phyloP scores from a whole-genome alignment of 176 grass and related monocot species.

The Thinopyrum elongatum region DNA sequence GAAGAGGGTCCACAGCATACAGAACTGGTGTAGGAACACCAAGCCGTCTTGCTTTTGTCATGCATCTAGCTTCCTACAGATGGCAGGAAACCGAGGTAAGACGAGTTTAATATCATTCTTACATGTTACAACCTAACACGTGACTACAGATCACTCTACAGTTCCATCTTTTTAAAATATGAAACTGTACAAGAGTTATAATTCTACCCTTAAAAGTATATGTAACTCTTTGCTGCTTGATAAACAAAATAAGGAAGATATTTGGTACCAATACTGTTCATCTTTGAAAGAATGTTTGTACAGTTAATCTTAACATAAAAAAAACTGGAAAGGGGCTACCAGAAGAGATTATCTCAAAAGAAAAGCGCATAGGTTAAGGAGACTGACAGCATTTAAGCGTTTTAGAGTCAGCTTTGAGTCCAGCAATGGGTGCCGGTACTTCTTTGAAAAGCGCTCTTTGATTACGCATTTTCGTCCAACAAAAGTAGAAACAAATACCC shows the following conservation, averaged over 20 bases:
- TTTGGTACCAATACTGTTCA: background rate
- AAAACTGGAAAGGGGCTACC: background rate
- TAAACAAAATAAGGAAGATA: background rate
- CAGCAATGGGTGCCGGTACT: constrained; percentile 75
- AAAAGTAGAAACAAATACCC: constrained; percentile 72
- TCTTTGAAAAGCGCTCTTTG: constrained; percentile 91
- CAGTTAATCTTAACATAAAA: background rate
- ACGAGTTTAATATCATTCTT: background rate
- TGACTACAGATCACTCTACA: constrained; percentile 19
- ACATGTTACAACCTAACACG: background rate
- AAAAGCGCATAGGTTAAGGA: constrained; percentile 16
- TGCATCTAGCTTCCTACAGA: constrained; percentile 88
- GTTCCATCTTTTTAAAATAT: background rate
- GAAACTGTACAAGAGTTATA: background rate
- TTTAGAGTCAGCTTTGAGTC: constrained; percentile 85
- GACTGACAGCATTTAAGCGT: constrained; percentile 73
- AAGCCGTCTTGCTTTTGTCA: constrained; percentile 92
- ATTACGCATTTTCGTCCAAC: constrained; percentile 66
- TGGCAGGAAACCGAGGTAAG: constrained; percentile 19
- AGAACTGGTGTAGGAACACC: constrained; percentile 88
- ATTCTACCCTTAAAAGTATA: background rate
- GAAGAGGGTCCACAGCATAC: constrained; percentile 74
- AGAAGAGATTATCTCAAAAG: background rate
- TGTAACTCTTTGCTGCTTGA: background rate
- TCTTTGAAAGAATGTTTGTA: background rate